phyloP scores from a whole-genome alignment of 305 asterid species.

The Caryopteris hybrid region DNA sequence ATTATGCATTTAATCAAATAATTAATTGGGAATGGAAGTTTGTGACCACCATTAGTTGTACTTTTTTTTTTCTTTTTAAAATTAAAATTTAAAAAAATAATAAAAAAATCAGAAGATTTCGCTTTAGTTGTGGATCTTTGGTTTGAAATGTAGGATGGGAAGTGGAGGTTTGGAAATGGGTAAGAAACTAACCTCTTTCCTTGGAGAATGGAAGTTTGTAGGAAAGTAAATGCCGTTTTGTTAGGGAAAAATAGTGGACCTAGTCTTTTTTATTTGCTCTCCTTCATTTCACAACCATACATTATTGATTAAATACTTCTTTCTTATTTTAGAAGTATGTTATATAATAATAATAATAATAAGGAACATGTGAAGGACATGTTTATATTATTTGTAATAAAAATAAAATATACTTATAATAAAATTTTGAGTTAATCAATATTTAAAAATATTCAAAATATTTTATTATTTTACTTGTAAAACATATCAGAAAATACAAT shows the following conservation, averaged over 20 bases:
- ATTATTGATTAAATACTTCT: too few species aligned
- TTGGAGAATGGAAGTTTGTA: slow-evolving; percentile 34
- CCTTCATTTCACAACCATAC: too few species aligned
- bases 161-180: slow-evolving; percentile 17
- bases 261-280: slow-evolving; percentile 15
- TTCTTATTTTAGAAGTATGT: too few species aligned
- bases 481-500: too few species aligned
- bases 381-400: too few species aligned
- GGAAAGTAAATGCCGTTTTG: slow-evolving; percentile 57
- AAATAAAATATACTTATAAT: too few species aligned
- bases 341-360: too few species aligned
- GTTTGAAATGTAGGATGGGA: slow-evolving; percentile 27
- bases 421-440: too few species aligned
- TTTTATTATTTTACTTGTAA: too few species aligned
- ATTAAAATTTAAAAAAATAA: too few species aligned
- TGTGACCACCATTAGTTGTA: not conserved
- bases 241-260: slow-evolving; percentile 52
- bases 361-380: too few species aligned
- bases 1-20: slow-evolving; percentile 19
- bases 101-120: slow-evolving; percentile 12
- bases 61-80: not conserved
- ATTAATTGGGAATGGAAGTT: slow-evolving; percentile 12
- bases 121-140: slow-evolving; percentile 44
- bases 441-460: too few species aligned
- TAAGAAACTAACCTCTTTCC: slow-evolving; percentile 22